Evolutionary conservation across 495 filamentous ascomycete species (phyloP), one percentile per base, ranked within the genome.

Genomic region (Saxophila tyrrhenica): DNA sequence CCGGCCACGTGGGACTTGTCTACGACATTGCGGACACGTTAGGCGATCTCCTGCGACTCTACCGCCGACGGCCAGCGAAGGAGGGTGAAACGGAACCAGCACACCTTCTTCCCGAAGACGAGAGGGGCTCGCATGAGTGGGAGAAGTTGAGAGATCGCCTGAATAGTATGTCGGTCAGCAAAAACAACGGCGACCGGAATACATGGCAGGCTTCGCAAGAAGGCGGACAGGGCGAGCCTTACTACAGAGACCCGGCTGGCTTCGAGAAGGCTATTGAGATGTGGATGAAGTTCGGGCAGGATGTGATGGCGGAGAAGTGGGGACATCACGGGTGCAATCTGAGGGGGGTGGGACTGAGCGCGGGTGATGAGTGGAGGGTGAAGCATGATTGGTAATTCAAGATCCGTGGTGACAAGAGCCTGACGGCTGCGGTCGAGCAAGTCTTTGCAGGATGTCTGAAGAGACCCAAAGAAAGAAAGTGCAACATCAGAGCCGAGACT

Each of bases 171-270:
- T 5, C 7, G 5, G 41, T 9, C 41, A n/a, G 5, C 7, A 44
- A 44, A n/a, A 17, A 17, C 19, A 8, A 39, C 35, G 35, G 35
- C 9, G 35, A 39, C 35, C 8, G 79, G 3, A 83, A 84, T 62
- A 77, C 70, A 7, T 84, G 81, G 81, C 81, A 83, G 58, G 56
- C 58, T 2, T 65, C 67, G 32, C 80, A 82, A 62, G 72, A 62
- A 11, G 81, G 81, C 20, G 81, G 80, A 0, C 57, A 74, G 47
- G 81, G 80, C 3, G 81, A 84, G 60, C 77, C 77, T 3, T 84
- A 73, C 45, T 80, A 81, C 60, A 69, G 80, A 50, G 70, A 78
- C 49, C 59, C 72, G 0, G 69, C 61, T 10, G 80, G 78, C 1
- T 75, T 82, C 51, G 73, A 76, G 15, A 68, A 68, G 29, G 77